These are phyloP conservation scores for Serendipita sp. DNA, from an alignment of 1,284 basidiomycete species.

Conservation along the genomic window DNA sequence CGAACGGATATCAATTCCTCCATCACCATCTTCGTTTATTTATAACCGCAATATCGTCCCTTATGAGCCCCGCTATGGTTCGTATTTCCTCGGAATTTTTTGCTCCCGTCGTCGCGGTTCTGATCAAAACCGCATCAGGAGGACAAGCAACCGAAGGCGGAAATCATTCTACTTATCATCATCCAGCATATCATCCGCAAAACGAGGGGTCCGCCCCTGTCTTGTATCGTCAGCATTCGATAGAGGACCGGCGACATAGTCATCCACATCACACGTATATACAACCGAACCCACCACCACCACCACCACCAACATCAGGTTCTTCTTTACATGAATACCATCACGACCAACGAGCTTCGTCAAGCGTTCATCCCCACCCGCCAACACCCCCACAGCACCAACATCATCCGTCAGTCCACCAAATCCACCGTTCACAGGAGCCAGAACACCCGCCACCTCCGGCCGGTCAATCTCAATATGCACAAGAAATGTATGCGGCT, in stretches of 20 bases:
- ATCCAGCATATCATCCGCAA: not conserved
- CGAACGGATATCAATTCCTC: conserved; percentile 1
- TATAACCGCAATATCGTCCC: not conserved
- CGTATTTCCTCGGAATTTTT: no score
- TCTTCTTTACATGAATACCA: not conserved
- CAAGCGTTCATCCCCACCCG: not conserved
- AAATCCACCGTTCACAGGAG: not conserved
- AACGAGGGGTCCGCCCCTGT: not conserved
- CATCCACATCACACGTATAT: not conserved
- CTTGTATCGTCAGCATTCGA: not conserved
- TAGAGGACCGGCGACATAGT: not conserved
- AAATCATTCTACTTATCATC: not conserved
- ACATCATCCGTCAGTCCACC: not conserved
- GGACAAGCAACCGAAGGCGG: not conserved
- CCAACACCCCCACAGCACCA: conserved; percentile 1
- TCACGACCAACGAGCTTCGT: not conserved
- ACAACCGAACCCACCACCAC: not conserved
- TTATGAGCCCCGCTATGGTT: not conserved
- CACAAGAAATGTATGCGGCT: not conserved
- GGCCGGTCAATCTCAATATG: not conserved
- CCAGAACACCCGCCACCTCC: not conserved
- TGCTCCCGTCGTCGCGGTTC: no score
- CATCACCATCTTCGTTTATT: conserved; percentile 3
- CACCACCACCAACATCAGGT: not conserved
- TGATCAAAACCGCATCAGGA: no score